These are phyloP conservation scores for Diaporthe vexans DNA, from an alignment of 2,329 filamentous ascomycete species.

Conservation along the genomic window DNA sequence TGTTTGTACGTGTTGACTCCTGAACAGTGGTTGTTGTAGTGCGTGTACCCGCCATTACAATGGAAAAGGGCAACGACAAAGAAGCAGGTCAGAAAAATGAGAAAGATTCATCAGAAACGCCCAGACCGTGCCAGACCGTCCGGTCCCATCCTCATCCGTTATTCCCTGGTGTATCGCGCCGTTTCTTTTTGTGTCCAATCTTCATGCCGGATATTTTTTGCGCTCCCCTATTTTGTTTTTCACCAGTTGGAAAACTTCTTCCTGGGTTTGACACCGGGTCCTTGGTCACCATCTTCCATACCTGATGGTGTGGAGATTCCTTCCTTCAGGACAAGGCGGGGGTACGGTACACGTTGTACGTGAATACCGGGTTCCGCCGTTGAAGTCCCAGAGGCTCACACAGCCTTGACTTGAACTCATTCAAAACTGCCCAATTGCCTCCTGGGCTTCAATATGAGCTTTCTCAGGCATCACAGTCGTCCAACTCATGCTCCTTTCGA, in stretches of 20 bases:
- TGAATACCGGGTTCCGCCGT: not conserved
- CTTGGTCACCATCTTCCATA: not conserved
- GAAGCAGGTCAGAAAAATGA: not conserved
- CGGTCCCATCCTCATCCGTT: constrained; percentile 8
- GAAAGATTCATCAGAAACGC: constrained; percentile 1
- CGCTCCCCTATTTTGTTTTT: constrained; percentile 1
- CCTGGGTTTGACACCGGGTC: not conserved
- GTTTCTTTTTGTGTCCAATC: constrained; percentile 5
- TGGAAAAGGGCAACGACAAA: not conserved
- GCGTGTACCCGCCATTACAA: not conserved
- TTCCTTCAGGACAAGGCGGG: not conserved
- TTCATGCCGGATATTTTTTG: not conserved
- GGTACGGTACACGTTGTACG: not conserved
- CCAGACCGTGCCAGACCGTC: constrained; percentile 32
- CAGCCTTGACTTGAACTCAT: not conserved
- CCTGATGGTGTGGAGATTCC: not conserved
- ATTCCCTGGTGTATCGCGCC: constrained; percentile 9
- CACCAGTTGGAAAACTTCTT: not conserved
- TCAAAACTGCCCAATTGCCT: not conserved
- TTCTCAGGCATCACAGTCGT: not conserved
- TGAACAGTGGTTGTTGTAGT: not conserved
- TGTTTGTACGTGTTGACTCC: not conserved
- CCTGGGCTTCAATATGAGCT: not conserved
- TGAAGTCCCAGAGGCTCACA: not conserved
- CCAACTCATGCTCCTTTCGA: constrained; percentile 8